A percentile compares a stretch with the other conserved stretches of the same genome.
phyloP scores from a whole-genome alignment of 495 filamentous ascomycete genomes.

The Wilcoxina mikolae region DNA sequence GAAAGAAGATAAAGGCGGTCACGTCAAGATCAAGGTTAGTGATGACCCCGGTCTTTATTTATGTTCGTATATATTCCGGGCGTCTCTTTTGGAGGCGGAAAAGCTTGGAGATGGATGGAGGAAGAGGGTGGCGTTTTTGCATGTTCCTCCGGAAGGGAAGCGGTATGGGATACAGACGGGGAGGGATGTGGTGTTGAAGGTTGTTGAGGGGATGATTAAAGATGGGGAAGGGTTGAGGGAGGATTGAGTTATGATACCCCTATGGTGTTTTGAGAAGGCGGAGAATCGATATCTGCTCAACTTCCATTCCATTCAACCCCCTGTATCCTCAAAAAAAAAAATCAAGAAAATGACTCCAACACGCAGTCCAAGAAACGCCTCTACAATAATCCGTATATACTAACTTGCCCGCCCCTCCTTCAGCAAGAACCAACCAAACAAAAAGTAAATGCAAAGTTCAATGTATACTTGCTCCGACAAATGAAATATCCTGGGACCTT shows the following conservation, averaged over 20 bases:
- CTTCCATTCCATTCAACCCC: too few relatives aligned
- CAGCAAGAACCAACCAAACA: too few relatives aligned
- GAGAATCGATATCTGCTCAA: too few relatives aligned
- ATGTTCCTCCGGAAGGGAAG: constrained; percentile 7
- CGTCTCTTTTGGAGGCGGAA: constrained; percentile 5
- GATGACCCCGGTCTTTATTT: constrained; percentile 1
- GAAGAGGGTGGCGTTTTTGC: constrained; percentile 2
- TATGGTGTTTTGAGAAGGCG: too few relatives aligned
- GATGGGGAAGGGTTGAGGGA: not conserved
- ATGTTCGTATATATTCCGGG: constrained; percentile 5
- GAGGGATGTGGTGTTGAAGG: not conserved
- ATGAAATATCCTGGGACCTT: not conserved
- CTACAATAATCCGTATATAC: too few relatives aligned
- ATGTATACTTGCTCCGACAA: not conserved
- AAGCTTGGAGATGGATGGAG: not conserved
- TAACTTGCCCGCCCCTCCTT: too few relatives aligned
- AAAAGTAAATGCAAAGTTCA: not conserved
- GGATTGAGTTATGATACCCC: too few relatives aligned
- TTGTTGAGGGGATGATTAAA: constrained; percentile 2
- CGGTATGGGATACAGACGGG: not conserved
- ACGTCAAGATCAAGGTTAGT: not conserved
- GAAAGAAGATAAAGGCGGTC: not conserved
- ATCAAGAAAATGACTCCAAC: too few relatives aligned
- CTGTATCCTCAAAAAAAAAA: too few relatives aligned
- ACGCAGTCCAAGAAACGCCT: too few relatives aligned